Evolutionary conservation across 2,329 filamentous ascomycete genomes (phyloP), one percentile per base, ranked within the genome.

Genomic region (Ampelomyces quisqualis): DNA sequence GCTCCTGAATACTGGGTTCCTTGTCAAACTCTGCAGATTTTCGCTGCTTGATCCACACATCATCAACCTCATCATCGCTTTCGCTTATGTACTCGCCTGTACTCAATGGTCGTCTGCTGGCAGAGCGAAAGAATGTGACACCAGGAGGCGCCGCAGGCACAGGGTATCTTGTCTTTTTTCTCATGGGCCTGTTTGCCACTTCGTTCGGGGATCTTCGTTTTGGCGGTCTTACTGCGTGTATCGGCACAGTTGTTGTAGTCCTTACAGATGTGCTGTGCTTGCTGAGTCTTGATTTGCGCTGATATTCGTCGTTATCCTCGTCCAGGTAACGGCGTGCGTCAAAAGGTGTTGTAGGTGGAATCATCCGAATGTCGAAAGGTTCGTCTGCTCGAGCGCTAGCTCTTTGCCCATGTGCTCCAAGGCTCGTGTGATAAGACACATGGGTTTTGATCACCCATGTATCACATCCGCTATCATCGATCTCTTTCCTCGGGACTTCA

Each of bases 51-150:
- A 72, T 41, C 68, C 71, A 73, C 2, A 41, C 43, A 18, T 65
- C 60, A 28, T 72, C 69, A 0, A 65, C 45, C 5, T 72, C 70
- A 29, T 73, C 68, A 19, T 75, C 73, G 47, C 70, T 73, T 39
- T 74, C 71, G 32, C 62, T 70, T 11, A 74, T 48, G 4, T 49
- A 30, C 34, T 72, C 70, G 6, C 67, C 71, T 22, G 65, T 56
- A 6, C 48, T 33, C 2, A 75, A 47, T 2, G 55, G 57, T 7
- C 69, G 58, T 46, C 73, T 74, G 2, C 67, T 67, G 2, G 55
- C 48, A 8, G 62, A 60, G n/a, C 70, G 60, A 45, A 70, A 74
- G 41, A 73, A 70, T 0, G 54, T 60, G 9, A 72, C 49, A 2
- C 58, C 59, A 2, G 21, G 14, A 1, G 61, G 57, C 0, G 70